Conservation (phyloP, 139 green algal genomes). For the Trebouxia sp. region DNA sequence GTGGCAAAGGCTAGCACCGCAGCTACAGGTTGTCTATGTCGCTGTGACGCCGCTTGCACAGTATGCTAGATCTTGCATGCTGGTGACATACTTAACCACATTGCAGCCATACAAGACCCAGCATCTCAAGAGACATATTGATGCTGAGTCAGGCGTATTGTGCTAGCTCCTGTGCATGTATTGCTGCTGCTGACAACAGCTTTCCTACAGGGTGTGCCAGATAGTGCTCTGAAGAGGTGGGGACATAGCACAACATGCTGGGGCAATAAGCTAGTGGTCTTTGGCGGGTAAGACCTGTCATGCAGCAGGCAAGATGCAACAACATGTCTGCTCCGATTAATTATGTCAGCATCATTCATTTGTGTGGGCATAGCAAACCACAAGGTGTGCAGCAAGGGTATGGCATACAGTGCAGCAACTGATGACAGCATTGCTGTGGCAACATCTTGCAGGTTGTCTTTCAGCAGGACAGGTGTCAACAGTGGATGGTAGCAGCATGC, state of each 20-base stretch:
- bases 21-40: no score
- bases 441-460: background rate
- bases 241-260: background rate
- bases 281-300: constrained; percentile 3
- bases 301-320: no score
- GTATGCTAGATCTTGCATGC: no score
- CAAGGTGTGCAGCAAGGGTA: background rate
- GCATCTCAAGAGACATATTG: no score
- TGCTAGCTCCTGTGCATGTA: background rate
- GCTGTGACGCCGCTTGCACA: no score
- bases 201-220: background rate
- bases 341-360: no score
- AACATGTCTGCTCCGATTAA: no score
- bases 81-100: background rate
- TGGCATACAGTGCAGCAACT: background rate
- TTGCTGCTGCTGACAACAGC: no score
- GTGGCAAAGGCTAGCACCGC: background rate
- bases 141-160: background rate
- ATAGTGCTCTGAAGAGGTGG: background rate
- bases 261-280: background rate
- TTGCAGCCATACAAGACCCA: no score
- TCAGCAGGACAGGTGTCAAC: background rate
- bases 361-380: no score
- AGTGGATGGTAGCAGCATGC: background rate
- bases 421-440: constrained; percentile 5